phyloP scores from a whole-genome alignment of 129 eudicot species.

The Escallonia herrerae region DNA sequence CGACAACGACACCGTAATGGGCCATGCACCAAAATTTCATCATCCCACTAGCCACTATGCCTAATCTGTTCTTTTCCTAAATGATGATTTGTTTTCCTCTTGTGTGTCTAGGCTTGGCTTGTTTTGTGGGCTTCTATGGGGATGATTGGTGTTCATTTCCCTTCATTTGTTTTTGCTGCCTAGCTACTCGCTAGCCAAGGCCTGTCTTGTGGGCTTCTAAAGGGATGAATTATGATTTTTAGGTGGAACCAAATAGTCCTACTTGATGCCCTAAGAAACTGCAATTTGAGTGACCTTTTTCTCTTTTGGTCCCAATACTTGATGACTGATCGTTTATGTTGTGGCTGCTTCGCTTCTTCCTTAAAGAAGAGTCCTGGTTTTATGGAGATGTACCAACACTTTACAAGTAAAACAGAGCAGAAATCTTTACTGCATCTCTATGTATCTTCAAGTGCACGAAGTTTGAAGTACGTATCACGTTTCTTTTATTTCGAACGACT shows the following conservation, averaged over 20 bases:
- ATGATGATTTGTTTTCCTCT: background rate
- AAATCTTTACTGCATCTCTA: too few relatives aligned
- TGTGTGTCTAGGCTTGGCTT: background rate
- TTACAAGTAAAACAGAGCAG: background rate
- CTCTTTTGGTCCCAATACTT: slow-evolving; percentile 20
- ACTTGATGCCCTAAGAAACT: slow-evolving; percentile 14
- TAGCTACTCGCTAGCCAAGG: background rate
- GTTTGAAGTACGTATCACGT: too few relatives aligned
- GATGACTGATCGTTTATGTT: slow-evolving; percentile 8
- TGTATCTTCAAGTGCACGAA: too few relatives aligned
- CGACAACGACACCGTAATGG: slow-evolving; percentile 2
- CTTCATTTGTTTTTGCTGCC: background rate
- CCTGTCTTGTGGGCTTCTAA: background rate
- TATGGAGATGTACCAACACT: background rate
- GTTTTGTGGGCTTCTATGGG: slow-evolving; percentile 9
- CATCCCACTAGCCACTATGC: slow-evolving; percentile 2
- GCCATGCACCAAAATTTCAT: background rate
- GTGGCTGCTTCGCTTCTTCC: background rate
- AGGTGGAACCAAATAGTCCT: slow-evolving; percentile 8
- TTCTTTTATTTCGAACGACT: too few relatives aligned
- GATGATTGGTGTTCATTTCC: slow-evolving; percentile 4
- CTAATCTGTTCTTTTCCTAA: background rate
- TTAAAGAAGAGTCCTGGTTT: background rate
- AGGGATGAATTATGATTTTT: background rate
- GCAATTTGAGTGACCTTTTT: slow-evolving; percentile 5